phyloP scores from a whole-genome alignment of 371 early-diverging fungal genomes.

The Rhizopus delemar region DNA sequence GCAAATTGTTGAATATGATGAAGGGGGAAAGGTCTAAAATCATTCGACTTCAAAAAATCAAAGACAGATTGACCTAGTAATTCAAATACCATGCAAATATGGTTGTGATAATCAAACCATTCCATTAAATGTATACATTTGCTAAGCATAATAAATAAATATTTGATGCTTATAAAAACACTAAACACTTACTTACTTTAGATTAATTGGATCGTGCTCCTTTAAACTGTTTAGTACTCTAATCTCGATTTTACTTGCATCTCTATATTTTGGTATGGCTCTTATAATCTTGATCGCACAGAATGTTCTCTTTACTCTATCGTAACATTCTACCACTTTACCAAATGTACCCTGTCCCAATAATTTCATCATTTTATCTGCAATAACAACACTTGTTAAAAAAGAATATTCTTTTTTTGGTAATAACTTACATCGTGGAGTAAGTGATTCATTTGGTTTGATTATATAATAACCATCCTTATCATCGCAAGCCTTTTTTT shows the following conservation, averaged over 20 bases:
- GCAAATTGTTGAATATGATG: slow-evolving; percentile 85
- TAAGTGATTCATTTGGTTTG: slow-evolving; percentile 70
- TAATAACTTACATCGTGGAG: slow-evolving; percentile 63
- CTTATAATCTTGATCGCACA: slow-evolving; percentile 88
- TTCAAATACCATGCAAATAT: slow-evolving; percentile 97
- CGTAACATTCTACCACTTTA: slow-evolving; percentile 89
- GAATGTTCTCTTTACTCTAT: slow-evolving; percentile 57
- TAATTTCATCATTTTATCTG: slow-evolving; percentile 78
- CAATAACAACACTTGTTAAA: neutral
- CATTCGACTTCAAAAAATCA: slow-evolving; percentile 91
- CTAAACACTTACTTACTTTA: slow-evolving; percentile 44
- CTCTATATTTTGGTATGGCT: slow-evolving; percentile 91
- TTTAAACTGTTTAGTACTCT: slow-evolving; percentile 79
- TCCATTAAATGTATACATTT: slow-evolving; percentile 78
- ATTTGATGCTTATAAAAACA: neutral
- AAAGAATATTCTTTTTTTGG: neutral
- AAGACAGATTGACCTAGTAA: slow-evolving; percentile 84
- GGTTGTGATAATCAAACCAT: slow-evolving; percentile 84
- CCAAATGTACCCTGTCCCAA: slow-evolving; percentile 98
- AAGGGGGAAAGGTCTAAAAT: slow-evolving; percentile 85
- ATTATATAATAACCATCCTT: slow-evolving; percentile 93
- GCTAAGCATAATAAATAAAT: slow-evolving; percentile 28
- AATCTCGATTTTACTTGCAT: slow-evolving; percentile 90
- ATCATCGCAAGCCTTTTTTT: slow-evolving; percentile 69
- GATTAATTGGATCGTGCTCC: slow-evolving; percentile 72